A percentile compares a stretch with the other conserved stretches of the same genome.
Evolutionary conservation across 2,329 filamentous ascomycete species (phyloP).

Genomic region (Scedosporium boydii): DNA sequence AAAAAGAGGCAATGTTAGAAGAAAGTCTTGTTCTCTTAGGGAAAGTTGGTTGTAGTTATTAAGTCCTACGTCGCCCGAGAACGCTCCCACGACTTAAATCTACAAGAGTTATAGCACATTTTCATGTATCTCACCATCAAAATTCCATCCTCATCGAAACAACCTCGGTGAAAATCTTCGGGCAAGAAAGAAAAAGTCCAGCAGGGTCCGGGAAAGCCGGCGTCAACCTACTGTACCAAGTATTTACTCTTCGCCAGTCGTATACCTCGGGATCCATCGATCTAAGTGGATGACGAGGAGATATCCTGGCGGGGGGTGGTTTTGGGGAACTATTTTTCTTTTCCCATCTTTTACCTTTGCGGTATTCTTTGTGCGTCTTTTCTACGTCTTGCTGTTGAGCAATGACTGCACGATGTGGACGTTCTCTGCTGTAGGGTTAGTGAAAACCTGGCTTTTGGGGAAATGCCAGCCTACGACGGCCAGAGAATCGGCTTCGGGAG

Average conservation of each 20-base stretch:
- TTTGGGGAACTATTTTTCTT: background rate
- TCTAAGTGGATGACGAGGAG: conserved; percentile 66
- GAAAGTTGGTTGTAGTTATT: too few species aligned
- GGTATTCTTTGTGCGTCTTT: background rate
- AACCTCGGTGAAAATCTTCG: conserved; percentile 69
- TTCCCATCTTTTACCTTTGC: background rate
- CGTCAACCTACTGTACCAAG: conserved; percentile 18
- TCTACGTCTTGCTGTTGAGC: background rate
- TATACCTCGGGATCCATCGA: conserved; percentile 84
- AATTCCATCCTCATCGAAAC: conserved; percentile 59
- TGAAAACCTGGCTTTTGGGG: background rate
- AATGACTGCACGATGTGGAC: background rate
- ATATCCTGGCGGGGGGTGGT: conserved; percentile 73
- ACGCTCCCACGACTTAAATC: too few species aligned
- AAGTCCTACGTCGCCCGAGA: too few species aligned
- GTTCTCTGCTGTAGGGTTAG: background rate
- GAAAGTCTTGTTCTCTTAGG: background rate
- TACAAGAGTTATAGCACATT: background rate
- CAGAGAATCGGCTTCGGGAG: conserved; percentile 48
- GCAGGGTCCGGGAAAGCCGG: conserved; percentile 31
- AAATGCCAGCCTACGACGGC: background rate
- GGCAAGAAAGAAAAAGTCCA: conserved; percentile 48
- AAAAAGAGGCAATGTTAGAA: conserved; percentile 6
- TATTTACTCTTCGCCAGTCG: conserved; percentile 76
- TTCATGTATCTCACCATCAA: conserved; percentile 76